Evolutionary conservation across 805 yeast genomes (phyloP).

Genomic region (Cyberlindnera meyerae): DNA sequence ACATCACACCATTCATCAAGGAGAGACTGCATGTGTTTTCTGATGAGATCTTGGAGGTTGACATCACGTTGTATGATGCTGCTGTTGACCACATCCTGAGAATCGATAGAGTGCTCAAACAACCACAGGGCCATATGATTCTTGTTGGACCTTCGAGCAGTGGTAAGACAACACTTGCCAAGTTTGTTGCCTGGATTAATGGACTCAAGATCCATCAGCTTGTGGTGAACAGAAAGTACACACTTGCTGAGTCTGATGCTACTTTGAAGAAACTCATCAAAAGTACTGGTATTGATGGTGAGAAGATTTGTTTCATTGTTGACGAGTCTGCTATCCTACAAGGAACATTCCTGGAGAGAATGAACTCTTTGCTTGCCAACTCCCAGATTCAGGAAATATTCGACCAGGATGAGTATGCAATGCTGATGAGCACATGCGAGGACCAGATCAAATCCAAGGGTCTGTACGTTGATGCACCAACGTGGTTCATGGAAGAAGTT

Average conservation of each 20-base stretch:
- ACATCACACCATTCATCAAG: constrained; percentile 47
- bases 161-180: constrained; percentile 71
- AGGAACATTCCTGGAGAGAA: constrained; percentile 77
- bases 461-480: constrained; percentile 54
- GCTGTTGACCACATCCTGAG: constrained; percentile 70
- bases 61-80: constrained; percentile 61
- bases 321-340: constrained; percentile 79
- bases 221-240: constrained; percentile 48
- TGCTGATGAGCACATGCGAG: constrained; percentile 49
- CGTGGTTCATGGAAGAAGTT: constrained; percentile 72
- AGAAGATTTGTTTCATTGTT: constrained; percentile 62
- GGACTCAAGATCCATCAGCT: constrained; percentile 63
- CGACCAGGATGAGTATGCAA: constrained; percentile 60
- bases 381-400: constrained; percentile 90
- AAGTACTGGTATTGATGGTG: constrained; percentile 48
- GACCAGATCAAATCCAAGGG: constrained; percentile 60
- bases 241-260: constrained; percentile 60
- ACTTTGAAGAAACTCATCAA: constrained; percentile 52
- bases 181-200: constrained; percentile 89
- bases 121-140: constrained; percentile 87
- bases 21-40: constrained; percentile 66
- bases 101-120: constrained; percentile 76
- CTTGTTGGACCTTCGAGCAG: constrained; percentile 78
- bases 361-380: constrained; percentile 91
- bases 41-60: constrained; percentile 68